Evolutionary conservation across 176 grass and related monocot species (phyloP), one percentile per base, ranked within the genome.

Genomic region (Rhynchospora pubera): DNA sequence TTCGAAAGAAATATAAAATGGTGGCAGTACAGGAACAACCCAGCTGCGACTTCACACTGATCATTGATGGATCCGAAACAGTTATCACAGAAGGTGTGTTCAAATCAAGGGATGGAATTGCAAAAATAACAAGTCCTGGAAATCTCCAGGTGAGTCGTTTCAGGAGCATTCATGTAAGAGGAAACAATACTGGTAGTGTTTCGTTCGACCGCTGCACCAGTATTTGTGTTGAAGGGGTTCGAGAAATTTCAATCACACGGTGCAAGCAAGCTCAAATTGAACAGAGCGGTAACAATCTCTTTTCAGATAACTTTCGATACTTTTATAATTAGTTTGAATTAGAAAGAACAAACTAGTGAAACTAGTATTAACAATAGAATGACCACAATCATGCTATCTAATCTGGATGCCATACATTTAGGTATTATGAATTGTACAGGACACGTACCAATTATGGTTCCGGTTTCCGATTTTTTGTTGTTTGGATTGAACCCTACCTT

Each of bases 41-140:
- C 57, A 82, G 71, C 4, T 79, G 83, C n/a, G n/a, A 61, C 50
- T 93, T 93, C 76, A 43, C 71, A 58, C 85, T 90, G 66, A 79
- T 88, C 28, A 44, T 84, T 9, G 85, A 86, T 65, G 88, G 91
- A 82, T 62, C 85, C 5, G 88, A 88, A 74, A 59, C 79, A 59
- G n/a, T 83, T 55, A 84, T 93, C 67, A 86, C 74, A 84, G 91
- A 93, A 82, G 91, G 84, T 28, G 85, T 63, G 59, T 85, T 93
- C 24, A 46, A 84, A 65, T 60, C 77, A 24, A 79, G 13, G 57
- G 15, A n/a, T 19, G 88, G 91, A 60, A 80, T 85, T 82, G 83
- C 85, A 24, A 86, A 84, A 60, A 51, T 93, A 50, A 90, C 85
- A 16, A 57, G 76, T 52, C 82, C 88, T 0, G 86, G 91, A 2